These are phyloP conservation scores for Talaromyces trachyspermus DNA, from an alignment of 495 filamentous ascomycete genomes.

Conservation along the genomic window DNA sequence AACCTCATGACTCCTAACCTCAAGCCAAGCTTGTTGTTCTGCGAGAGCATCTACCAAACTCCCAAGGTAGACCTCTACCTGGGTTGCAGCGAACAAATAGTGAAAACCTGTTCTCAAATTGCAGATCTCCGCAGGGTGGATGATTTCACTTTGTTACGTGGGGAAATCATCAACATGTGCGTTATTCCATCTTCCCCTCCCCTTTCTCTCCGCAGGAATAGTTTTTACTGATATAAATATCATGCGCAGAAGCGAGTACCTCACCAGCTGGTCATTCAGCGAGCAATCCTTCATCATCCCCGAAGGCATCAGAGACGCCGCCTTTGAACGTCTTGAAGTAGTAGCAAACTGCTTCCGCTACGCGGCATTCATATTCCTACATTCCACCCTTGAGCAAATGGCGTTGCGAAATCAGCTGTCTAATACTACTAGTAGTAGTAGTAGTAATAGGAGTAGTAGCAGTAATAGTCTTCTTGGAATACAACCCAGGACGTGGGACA, in stretches of 20 bases:
- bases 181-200: slow-evolving; percentile 1
- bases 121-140: slow-evolving; percentile 26
- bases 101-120: slow-evolving; percentile 32
- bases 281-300: slow-evolving; percentile 27
- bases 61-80: slow-evolving; percentile 37
- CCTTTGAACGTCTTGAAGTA: slow-evolving; percentile 31
- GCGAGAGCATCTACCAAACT: slow-evolving; percentile 18
- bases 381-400: slow-evolving; percentile 33
- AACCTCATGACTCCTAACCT: slow-evolving; percentile 30
- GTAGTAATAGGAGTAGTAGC: too few relatives aligned
- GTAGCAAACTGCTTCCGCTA: slow-evolving; percentile 41
- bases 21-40: slow-evolving; percentile 14
- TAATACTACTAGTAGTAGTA: too few relatives aligned
- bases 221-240: neutral
- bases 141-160: slow-evolving; percentile 19
- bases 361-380: slow-evolving; percentile 34
- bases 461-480: too few relatives aligned
- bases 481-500: neutral
- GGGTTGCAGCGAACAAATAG: slow-evolving; percentile 37
- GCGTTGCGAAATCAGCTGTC: too few relatives aligned
- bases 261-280: slow-evolving; percentile 30
- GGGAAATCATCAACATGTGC: slow-evolving; percentile 30
- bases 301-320: slow-evolving; percentile 20
- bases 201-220: neutral
- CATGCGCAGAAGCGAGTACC: slow-evolving; percentile 25